Base-by-base conservation (phyloP, 1,139 yeast species). In the Candida sojae region DNA sequence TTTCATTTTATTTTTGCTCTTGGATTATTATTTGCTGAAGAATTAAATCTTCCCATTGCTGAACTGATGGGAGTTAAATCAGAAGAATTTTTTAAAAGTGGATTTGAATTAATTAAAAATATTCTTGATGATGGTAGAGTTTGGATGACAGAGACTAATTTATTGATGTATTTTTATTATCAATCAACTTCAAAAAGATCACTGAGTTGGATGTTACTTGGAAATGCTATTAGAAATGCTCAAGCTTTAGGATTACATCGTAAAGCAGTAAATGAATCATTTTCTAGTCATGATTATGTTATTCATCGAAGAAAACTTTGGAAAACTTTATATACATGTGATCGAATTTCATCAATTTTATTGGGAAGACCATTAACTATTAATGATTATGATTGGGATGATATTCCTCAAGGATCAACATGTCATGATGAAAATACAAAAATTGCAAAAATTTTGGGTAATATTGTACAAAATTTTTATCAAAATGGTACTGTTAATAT, bases 301-400 rank as follows among this genome's bases (percentile, higher is more conserved):
- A 37, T 44, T 6, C 57, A 54, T 42, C 60, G 79, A 48, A 61
- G 75, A 43, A 66, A 66, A 39, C 52, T 75, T 23, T 75, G 74
- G 68, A 59, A 76, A 45, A 64, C 70, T 41, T 57, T 75, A 26
- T 75, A 68, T 50, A 67, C 72, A 5, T 63, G 68, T 51, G 81
- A 76, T 52, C 55, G 77, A 28, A 57, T 72, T n/a, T 60, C 71
- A 9, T 70, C 79, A 8, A 57, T 71, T 7, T 59, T 66, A 25
- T 50, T 76, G 39, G 81, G 81, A 3, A 57, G 80, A 28, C 74
- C 80, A 1, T 53, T 74, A 40, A 59, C 70, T 1, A 71, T 76
- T 30, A 60, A 60, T 43, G 73, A 72, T 45, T 58, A 63, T 38
- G 79, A 73, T 39, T 71, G 77, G 75, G 79, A 75, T 51, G 79